Evolutionary conservation across 345 rosid species (phyloP), one percentile per base, ranked within the genome.

Genomic region (Rhodomyrtus tomentosa): DNA sequence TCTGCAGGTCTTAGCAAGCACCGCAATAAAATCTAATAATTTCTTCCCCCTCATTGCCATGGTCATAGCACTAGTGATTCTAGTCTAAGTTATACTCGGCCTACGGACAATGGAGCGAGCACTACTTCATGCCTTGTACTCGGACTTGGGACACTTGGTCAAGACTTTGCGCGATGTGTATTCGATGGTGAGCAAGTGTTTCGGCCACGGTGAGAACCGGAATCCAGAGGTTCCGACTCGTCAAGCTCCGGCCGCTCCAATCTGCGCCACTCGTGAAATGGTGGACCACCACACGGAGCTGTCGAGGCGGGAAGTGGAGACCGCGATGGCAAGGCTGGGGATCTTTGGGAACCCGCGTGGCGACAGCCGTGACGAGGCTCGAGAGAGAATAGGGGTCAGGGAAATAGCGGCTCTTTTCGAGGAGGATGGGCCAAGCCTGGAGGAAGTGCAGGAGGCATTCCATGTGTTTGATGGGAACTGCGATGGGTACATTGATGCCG

Each of bases 401-500:
- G 88, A 88, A 50, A 87, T 91, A 24, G 89, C 55, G 2, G 81
- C 48, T 13, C 80, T 92, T 88, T 85, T 93, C 56, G 90, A 88
- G 55, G 92, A 91, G 83, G 86, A 87, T 54, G 94, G 90, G 53
- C 88, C 90, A 4, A 90, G 90, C 56, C 48, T 86, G 68, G 90
- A 88, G 82, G 90, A 88, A 82, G 80, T 91, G 56, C 88, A 89
- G 83, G 93, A 86, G 84, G 93, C 93, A 1, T 95, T 95, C 87
- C 81, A 74, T 16, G 50, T 93, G 45, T 93, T 95, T 81, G 96
- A 93, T 84, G 89, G 86, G 84, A 93, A 95, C 56, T 84, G 88
- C 40, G 96, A 95, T 82, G 96, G 96, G 42, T 95, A 90, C 85
- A 93, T 95, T 81, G 93, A 92, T 81, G 92, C 93, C 50, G 45